Conservation (phyloP, 2,329 filamentous ascomycete species). For the Nigrospora sphaerica region DNA sequence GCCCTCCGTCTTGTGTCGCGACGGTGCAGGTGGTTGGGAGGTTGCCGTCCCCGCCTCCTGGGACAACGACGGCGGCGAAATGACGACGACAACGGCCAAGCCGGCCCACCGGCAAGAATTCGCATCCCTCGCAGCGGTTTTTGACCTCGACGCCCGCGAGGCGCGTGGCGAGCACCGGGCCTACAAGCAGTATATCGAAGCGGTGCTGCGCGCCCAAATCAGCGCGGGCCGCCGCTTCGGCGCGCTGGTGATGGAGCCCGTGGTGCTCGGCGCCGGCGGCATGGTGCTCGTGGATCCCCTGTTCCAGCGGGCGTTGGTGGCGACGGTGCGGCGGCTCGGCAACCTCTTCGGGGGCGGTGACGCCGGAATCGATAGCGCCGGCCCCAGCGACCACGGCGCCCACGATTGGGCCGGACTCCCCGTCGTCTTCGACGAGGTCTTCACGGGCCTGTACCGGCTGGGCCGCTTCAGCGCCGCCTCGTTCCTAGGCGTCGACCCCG, state of each 20-base stretch:
- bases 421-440: conserved; percentile 79
- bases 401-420: conserved; percentile 65
- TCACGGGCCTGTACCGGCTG: conserved; percentile 77
- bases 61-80: conserved; percentile 10
- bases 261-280: conserved; percentile 74
- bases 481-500: conserved; percentile 61
- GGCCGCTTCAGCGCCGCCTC: conserved; percentile 64
- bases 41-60: conserved; percentile 42
- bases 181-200: conserved; percentile 55
- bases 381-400: conserved; percentile 5
- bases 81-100: conserved; percentile 24
- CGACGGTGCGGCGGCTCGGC: conserved; percentile 54
- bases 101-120: conserved; percentile 36
- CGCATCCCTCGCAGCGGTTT: conserved; percentile 46
- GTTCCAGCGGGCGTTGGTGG: conserved; percentile 67
- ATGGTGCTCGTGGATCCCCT: conserved; percentile 82
- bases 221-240: conserved; percentile 61
- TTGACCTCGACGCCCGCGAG: conserved; percentile 47
- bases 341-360: conserved; percentile 42
- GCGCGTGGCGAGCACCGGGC: conserved; percentile 32
- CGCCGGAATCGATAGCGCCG: not conserved
- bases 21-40: conserved; percentile 54
- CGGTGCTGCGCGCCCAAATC: conserved; percentile 43
- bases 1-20: conserved; percentile 58
- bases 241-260: conserved; percentile 71